Base-by-base conservation (phyloP, 2,329 filamentous ascomycete species). In the Harringtonia lauricola region DNA sequence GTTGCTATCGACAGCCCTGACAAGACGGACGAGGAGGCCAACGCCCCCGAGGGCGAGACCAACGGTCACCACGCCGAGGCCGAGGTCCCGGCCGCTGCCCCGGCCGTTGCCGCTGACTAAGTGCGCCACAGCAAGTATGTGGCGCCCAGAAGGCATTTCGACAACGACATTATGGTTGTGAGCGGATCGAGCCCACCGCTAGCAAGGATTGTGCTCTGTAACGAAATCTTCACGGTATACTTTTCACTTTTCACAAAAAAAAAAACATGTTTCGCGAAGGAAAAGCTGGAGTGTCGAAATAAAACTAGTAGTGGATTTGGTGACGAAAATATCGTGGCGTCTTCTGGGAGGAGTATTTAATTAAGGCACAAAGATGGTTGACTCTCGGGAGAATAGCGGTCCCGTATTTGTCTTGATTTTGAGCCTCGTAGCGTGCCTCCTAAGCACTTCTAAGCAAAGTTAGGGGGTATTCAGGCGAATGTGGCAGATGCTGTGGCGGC, bases 1-100 rank as follows among this genome's bases (percentile, higher is more conserved):
- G 89, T 98, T 63, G 92, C 92, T 62, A 96, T 98, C 61, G 92
- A 98, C 74, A 95, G 88, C 76, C 92, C 92, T 52, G 90, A 94
- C 70, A 98, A 96, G 83, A 81, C 78, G 48, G 78, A 83, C 52
- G 90, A 95, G 68, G 90, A 95, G 63, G 79, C 84, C 59, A 83
- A 74, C 57, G 67, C 67, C 50, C 64, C 64, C 46, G 60, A 62
- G 55, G 54, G 56, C 49, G 65, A 67, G 58, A 55, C 60, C 54
- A 65, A 67, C 54, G 65, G 61, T 48, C 55, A 65, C 55, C 65
- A 72, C 49, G 55, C 59, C 44, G 61, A 61, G 51, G 47, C 55
- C 44, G 50, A 52, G 36, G 49, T 53, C 35, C 47, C 54, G 34
- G 46, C 43, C 19, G 47, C 55, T 41, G 54, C 63, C 44, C 9